phyloP scores from a whole-genome alignment of 2,329 filamentous ascomycete species.

The Stagonosporopsis cucurbitacearum region DNA sequence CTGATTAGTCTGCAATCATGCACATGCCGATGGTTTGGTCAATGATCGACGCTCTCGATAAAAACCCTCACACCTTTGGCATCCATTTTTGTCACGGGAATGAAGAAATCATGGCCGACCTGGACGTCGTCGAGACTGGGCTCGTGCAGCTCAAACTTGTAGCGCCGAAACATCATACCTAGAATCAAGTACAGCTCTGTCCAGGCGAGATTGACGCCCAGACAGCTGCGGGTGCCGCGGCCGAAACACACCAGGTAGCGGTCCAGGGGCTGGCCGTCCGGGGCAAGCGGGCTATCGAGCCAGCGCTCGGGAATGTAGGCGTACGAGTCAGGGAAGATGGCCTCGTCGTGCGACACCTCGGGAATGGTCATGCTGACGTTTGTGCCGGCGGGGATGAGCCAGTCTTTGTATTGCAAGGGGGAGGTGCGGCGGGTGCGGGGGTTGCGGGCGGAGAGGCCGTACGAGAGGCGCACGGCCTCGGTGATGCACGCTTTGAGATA shows the following conservation, averaged over 20 bases:
- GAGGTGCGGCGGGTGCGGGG: slow-evolving; percentile 39
- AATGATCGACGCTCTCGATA: slow-evolving; percentile 23
- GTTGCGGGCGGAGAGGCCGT: slow-evolving; percentile 50
- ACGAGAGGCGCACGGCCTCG: slow-evolving; percentile 47
- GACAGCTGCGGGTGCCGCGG: slow-evolving; percentile 51
- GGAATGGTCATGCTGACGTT: slow-evolving; percentile 48
- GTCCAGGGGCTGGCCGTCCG: slow-evolving; percentile 44
- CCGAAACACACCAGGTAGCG: slow-evolving; percentile 52
- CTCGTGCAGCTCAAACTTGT: slow-evolving; percentile 41
- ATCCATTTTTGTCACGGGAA: slow-evolving; percentile 41
- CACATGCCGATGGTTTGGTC: too few species aligned
- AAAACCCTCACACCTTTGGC: slow-evolving; percentile 47
- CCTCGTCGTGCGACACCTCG: slow-evolving; percentile 44
- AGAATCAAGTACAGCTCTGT: slow-evolving; percentile 44
- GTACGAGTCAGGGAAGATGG: slow-evolving; percentile 47
- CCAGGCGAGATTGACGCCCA: slow-evolving; percentile 51
- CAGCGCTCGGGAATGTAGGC: slow-evolving; percentile 52
- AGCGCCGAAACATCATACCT: slow-evolving; percentile 44
- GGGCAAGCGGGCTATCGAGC: slow-evolving; percentile 40
- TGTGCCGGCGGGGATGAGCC: slow-evolving; percentile 44
- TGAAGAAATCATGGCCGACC: slow-evolving; percentile 49
- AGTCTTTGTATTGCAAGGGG: slow-evolving; percentile 34
- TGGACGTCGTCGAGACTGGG: slow-evolving; percentile 40
- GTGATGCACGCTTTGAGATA: slow-evolving; percentile 38
- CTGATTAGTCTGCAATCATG: too few species aligned